These are phyloP conservation scores for Globisporangium ultimum DNA, from an alignment of 352 stramenopile species.

Conservation along the genomic window DNA sequence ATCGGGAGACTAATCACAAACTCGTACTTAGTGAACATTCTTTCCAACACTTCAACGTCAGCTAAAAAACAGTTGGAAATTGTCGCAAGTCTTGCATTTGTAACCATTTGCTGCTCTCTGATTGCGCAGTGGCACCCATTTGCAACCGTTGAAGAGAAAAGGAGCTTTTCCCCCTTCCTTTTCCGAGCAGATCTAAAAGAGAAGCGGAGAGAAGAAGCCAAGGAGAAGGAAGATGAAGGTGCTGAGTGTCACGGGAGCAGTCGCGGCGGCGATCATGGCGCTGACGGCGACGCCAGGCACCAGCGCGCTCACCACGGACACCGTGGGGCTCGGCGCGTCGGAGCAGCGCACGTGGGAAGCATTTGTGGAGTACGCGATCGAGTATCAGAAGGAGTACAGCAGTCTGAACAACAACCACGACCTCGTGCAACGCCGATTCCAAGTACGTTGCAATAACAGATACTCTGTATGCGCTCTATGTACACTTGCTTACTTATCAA, in stretches of 20 bases:
- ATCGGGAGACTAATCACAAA: neutral
- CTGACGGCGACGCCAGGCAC: constrained; percentile 6
- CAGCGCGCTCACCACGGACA: constrained; percentile 8
- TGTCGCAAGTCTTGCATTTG: too few species aligned
- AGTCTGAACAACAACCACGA: constrained; percentile 30
- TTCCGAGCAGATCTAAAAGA: constrained; percentile 10
- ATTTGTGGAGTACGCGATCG: constrained; percentile 56
- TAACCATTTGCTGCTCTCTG: too few species aligned
- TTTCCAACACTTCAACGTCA: too few species aligned
- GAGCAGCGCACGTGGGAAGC: constrained; percentile 36
- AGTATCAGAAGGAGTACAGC: constrained; percentile 50
- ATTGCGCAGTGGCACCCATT: neutral
- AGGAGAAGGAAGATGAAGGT: constrained; percentile 12
- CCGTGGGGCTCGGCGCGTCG: constrained; percentile 3
- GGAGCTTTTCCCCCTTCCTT: neutral
- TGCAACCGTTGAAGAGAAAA: constrained; percentile 8
- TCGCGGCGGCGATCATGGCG: neutral
- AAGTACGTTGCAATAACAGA: constrained; percentile 6
- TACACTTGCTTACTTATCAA: neutral
- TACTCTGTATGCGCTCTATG: neutral
- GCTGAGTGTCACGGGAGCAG: constrained; percentile 1
- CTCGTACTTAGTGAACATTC: too few species aligned
- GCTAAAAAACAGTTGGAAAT: too few species aligned
- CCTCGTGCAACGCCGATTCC: constrained; percentile 37
- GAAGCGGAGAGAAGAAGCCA: constrained; percentile 1